Evolutionary conservation across 352 stramenopile species (phyloP), one percentile per base, ranked within the genome.

Genomic region (Phytopythium ostracodes): DNA sequence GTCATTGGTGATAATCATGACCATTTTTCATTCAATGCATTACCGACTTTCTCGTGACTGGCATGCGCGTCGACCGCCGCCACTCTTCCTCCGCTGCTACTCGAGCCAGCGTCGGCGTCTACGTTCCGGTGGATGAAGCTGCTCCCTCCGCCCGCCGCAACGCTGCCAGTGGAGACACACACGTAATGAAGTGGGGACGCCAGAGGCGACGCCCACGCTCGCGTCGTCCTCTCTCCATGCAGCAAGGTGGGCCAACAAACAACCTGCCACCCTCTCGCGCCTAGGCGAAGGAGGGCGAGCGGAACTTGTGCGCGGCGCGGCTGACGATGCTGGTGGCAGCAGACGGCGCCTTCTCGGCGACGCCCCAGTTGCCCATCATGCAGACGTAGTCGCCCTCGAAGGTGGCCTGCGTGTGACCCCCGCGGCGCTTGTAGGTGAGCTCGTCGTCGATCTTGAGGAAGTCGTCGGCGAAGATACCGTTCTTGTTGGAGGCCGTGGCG

Each of bases 351-450:
- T 73, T 71, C 54, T 87, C 67, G 25, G 77, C 72, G 63, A 84
- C 71, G 46, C 72, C 38, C 67, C 78, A 94, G 67, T 89, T 94
- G 62, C 81, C 86, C 84, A 93, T 94, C 58, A 89, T 71, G 64
- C 82, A 91, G 55, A 91, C 73, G 73, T 93, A 91, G 72, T 94
- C 84, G 36, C 84, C 86, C 50, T 94, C 86, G 51, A 94, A 93
- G 36, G 80, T 91, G 36, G 84, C 84, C 70, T 92, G 86, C 51
- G 86, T 94, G 73, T 91, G 84, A 31, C 86, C 86, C 15, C 86
- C 84, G 59, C 84, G 81, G 71, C 86, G 86, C 70, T 91, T 92
- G 80, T 92, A 94, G 56, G 71, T 68, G 59, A 91, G 68, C 33
- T 88, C 79, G 47, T 92, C 84, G 60, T 92, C 81, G 35, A 89